These are phyloP conservation scores for Mortierella sp. DNA, from an alignment of 371 early-diverging fungal genomes.

Conservation along the genomic window DNA sequence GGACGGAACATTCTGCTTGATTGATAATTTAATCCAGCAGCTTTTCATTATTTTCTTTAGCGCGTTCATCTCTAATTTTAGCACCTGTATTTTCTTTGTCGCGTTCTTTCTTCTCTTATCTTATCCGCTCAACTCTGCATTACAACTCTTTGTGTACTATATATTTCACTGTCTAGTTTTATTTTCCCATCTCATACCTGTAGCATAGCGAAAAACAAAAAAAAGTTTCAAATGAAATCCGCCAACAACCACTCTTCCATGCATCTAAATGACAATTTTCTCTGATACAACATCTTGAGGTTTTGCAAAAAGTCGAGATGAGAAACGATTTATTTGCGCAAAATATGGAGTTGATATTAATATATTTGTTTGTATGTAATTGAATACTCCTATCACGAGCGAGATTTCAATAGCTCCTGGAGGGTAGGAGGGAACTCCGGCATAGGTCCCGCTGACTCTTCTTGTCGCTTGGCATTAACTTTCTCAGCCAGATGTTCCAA, in stretches of 20 bases:
- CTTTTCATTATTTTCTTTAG: neutral
- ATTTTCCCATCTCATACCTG: neutral
- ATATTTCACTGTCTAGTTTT: neutral
- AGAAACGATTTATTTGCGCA: neutral
- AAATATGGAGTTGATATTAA: too few species aligned
- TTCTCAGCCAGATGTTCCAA: slow-evolving; percentile 72
- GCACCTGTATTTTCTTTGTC: slow-evolving; percentile 2
- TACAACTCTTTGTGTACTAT: neutral
- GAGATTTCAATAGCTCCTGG: slow-evolving; percentile 5
- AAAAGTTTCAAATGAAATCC: slow-evolving; percentile 1
- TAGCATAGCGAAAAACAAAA: neutral
- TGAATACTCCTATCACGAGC: neutral
- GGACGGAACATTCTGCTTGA: neutral
- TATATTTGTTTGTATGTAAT: neutral
- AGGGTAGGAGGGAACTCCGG: slow-evolving; percentile 16
- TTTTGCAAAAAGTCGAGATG: neutral
- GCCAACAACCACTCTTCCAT: neutral
- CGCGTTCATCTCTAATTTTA: neutral
- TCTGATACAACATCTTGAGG: neutral
- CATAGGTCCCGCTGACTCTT: neutral
- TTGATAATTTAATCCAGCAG: neutral
- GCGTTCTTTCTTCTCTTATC: neutral
- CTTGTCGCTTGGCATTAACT: slow-evolving; percentile 60
- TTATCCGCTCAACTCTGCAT: neutral
- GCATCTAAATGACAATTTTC: too few species aligned